A percentile compares a stretch with the other conserved stretches of the same genome.
These are phyloP conservation scores for Radiomyces spectabilis DNA, from an alignment of 192 early-diverging fungal species.

Conservation along the genomic window DNA sequence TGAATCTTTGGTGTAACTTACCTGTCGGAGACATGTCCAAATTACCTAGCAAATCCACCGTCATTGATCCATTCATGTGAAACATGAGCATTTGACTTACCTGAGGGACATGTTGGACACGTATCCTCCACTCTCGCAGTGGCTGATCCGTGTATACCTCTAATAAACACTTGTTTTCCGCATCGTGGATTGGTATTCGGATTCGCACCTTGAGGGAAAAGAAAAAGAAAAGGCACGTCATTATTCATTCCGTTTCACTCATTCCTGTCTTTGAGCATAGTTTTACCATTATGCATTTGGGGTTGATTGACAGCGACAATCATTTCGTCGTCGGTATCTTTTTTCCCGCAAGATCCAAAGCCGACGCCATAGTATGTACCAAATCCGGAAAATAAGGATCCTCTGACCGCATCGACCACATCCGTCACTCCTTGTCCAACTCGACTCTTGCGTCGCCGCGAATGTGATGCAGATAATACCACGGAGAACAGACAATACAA, in stretches of 20 bases:
- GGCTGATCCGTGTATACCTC: constrained; percentile 1
- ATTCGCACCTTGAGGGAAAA: constrained; percentile 15
- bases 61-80: too few relatives aligned
- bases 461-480: too few relatives aligned
- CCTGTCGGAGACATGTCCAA: constrained; percentile 21
- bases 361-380: constrained; percentile 25
- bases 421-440: too few relatives aligned
- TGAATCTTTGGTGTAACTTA: not conserved
- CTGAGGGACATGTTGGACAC: constrained; percentile 9
- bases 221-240: not conserved
- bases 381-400: constrained; percentile 10
- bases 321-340: constrained; percentile 14
- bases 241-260: not conserved
- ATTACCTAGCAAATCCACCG: too few relatives aligned
- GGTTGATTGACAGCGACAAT: constrained; percentile 21
- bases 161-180: constrained; percentile 8
- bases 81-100: constrained; percentile 7
- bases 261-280: not conserved
- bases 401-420: too few relatives aligned
- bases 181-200: constrained; percentile 19
- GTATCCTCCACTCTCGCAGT: constrained; percentile 13
- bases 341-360: constrained; percentile 22
- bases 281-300: constrained; percentile 23
- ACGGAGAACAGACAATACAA: too few relatives aligned
- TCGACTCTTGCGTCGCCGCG: too few relatives aligned